Percentiles rank a stretch among this genome's conserved stretches.
These are phyloP conservation scores for Solanum aculeatissimum DNA, from an alignment of 305 asterid genomes.

Conservation along the genomic window DNA sequence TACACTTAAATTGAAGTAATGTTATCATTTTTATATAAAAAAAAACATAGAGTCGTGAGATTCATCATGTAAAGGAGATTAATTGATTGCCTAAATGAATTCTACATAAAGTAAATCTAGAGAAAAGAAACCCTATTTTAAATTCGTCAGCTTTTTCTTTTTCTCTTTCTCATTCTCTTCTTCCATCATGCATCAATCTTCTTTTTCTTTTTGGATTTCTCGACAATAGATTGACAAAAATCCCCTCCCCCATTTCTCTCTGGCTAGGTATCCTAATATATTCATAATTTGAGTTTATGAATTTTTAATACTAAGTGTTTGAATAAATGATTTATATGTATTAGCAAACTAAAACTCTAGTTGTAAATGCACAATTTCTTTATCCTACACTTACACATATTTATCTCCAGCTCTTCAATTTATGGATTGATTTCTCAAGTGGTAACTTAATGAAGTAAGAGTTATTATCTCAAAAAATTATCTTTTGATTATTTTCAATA, in stretches of 20 bases:
- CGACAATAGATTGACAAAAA: not conserved
- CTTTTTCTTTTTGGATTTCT: not conserved
- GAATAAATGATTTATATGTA: not conserved
- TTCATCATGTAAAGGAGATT: not conserved
- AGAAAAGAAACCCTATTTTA: not conserved
- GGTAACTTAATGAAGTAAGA: too few relatives aligned
- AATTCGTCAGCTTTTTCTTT: not conserved
- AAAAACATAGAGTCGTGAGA: not conserved
- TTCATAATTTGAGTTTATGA: not conserved
- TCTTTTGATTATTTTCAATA: not conserved
- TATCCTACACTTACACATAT: not conserved
- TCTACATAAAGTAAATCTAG: not conserved
- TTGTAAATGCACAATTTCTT: not conserved
- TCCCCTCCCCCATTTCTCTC: not conserved
- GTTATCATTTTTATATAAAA: not conserved
- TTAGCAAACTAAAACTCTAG: not conserved
- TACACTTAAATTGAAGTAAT: not conserved
- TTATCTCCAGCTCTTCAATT: slow-evolving; percentile 19
- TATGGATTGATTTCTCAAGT: too few relatives aligned
- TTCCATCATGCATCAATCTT: not conserved
- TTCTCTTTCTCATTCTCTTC: not conserved
- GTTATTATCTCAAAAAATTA: not conserved
- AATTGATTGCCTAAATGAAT: not conserved
- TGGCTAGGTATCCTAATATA: not conserved
- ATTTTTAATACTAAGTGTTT: not conserved